A percentile compares a stretch with the other conserved stretches of the same genome.
These are phyloP conservation scores for Cephaloascus fragrans DNA, from an alignment of 805 yeast genomes.

Conservation along the genomic window DNA sequence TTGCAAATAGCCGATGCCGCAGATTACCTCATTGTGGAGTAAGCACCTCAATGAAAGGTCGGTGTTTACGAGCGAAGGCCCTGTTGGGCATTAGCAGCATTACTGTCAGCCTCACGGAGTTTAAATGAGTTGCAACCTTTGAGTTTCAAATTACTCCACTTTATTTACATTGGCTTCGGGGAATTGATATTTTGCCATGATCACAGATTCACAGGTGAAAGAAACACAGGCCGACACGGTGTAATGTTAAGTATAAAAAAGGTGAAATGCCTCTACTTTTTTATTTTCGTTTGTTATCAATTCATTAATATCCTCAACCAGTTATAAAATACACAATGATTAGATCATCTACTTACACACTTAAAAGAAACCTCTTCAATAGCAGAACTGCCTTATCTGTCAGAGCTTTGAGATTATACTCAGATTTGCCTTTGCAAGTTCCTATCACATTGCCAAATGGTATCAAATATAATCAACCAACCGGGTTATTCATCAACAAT, in stretches of 20 bases:
- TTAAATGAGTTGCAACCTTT: no score
- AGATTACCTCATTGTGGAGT: no score
- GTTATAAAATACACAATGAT: neutral
- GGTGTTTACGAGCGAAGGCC: no score
- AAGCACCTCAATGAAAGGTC: no score
- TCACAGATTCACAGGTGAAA: neutral
- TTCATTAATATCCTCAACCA: neutral
- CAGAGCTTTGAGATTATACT: conserved; percentile 12
- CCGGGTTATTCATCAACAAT: conserved; percentile 35
- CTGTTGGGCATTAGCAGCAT: no score
- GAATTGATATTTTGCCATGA: no score
- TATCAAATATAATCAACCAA: conserved; percentile 30
- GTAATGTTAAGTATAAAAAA: no score
- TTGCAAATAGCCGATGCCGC: no score
- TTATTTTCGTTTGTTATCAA: neutral
- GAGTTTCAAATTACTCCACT: no score
- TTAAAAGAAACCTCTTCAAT: neutral
- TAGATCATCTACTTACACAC: neutral
- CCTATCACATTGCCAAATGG: conserved; percentile 33
- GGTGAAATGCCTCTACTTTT: neutral
- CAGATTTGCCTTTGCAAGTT: conserved; percentile 23
- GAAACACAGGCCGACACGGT: no score
- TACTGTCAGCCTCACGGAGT: no score
- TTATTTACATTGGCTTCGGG: no score
- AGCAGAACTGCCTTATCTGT: neutral